Evolutionary conservation across 768 basidiomycete genomes (phyloP).

Genomic region (Collybiopsis confluens): DNA sequence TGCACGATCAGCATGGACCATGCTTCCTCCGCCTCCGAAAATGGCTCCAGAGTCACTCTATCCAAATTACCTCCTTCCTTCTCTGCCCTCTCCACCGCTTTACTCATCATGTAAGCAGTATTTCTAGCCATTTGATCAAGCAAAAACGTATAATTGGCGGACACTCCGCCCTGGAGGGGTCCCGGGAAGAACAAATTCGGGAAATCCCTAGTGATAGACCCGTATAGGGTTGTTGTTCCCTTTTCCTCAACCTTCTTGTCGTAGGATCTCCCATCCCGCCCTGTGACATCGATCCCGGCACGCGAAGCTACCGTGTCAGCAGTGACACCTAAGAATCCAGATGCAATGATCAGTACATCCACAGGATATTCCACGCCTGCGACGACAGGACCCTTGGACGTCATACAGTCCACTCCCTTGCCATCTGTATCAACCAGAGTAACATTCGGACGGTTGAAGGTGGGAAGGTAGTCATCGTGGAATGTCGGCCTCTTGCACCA

Average conservation of each 20-base stretch:
- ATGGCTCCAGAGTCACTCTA: no score
- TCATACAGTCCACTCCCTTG: constrained; percentile 9
- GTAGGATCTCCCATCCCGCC: background rate
- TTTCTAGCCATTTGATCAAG: background rate
- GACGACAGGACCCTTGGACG: constrained; percentile 3
- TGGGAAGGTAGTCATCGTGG: no score
- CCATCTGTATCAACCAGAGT: constrained; percentile 17
- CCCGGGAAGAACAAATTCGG: constrained; percentile 15
- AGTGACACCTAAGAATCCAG: background rate
- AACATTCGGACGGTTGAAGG: constrained; percentile 15
- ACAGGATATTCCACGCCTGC: background rate
- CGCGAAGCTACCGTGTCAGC: background rate
- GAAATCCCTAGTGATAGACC: constrained; percentile 10
- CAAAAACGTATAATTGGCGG: constrained; percentile 9
- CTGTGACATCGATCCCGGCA: no score
- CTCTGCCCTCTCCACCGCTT: no score
- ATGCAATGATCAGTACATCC: background rate
- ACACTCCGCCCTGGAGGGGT: background rate
- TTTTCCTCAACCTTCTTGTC: background rate
- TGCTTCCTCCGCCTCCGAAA: background rate
- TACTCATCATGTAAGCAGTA: no score
- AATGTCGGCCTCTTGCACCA: no score
- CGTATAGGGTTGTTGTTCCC: constrained; percentile 10
- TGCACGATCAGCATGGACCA: background rate
- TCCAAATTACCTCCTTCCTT: no score